Conservation (phyloP, 345 rosid species). For the Noccaea bulbosa region DNA sequence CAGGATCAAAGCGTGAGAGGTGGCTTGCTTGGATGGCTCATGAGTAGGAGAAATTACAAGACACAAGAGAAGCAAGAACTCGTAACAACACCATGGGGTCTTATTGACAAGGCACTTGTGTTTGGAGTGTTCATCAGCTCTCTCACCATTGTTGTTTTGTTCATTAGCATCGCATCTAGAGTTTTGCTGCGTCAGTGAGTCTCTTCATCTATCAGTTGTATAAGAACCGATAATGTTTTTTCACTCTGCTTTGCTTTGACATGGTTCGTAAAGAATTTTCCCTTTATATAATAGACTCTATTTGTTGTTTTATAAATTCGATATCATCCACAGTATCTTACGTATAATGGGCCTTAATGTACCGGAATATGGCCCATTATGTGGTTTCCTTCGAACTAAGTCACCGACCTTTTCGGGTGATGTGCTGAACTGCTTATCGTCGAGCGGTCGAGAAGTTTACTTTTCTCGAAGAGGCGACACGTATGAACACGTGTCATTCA, state of each 20-base stretch:
- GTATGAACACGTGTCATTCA: constrained; percentile 30
- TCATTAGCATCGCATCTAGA: constrained; percentile 54
- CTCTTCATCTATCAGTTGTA: background rate
- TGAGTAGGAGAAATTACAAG: constrained; percentile 49
- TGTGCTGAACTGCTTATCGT: constrained; percentile 16
- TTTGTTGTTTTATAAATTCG: background rate
- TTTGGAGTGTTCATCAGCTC: constrained; percentile 70
- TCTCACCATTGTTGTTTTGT: constrained; percentile 53
- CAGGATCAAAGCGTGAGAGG: constrained; percentile 39
- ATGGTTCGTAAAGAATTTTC: background rate
- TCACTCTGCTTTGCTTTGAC: background rate
- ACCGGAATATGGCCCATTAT: constrained; percentile 4
- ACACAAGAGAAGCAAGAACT: constrained; percentile 44
- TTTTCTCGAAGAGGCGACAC: constrained; percentile 25
- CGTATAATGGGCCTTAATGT: background rate
- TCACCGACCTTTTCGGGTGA: constrained; percentile 5
- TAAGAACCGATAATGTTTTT: background rate
- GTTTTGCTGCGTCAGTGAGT: constrained; percentile 40
- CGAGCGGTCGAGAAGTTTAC: constrained; percentile 9
- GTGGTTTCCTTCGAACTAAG: background rate
- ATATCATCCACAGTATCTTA: background rate
- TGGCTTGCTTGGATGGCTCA: constrained; percentile 54
- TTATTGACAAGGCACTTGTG: constrained; percentile 60
- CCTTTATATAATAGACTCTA: background rate
- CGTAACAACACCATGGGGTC: constrained; percentile 47